phyloP scores from a whole-genome alignment of 192 early-diverging fungal genomes.

The Phycomyces blakesleeanus region DNA sequence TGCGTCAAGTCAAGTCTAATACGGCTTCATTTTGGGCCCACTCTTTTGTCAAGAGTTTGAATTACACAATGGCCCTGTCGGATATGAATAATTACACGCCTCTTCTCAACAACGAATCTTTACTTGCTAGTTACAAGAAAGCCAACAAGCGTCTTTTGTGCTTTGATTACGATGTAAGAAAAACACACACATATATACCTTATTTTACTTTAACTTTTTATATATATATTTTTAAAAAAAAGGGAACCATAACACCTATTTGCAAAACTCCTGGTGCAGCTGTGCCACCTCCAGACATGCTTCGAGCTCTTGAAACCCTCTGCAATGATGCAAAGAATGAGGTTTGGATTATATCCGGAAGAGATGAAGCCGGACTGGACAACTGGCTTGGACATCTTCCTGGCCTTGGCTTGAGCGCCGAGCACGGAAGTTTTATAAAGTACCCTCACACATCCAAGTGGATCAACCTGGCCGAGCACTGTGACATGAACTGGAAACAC shows the following conservation, averaged over 20 bases:
- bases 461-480: slow-evolving; percentile 65
- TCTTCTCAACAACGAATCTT: slow-evolving; percentile 29
- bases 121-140: slow-evolving; percentile 60
- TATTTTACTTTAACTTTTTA: slow-evolving; percentile 10
- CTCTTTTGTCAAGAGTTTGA: slow-evolving; percentile 78
- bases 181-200: no score
- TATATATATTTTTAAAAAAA: not conserved
- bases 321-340: slow-evolving; percentile 75
- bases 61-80: slow-evolving; percentile 43
- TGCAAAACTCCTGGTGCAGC: slow-evolving; percentile 84
- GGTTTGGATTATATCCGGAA: slow-evolving; percentile 89
- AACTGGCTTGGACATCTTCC: slow-evolving; percentile 79
- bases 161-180: slow-evolving; percentile 91
- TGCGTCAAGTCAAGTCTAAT: slow-evolving; percentile 73
- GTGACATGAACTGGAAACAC: slow-evolving; percentile 90
- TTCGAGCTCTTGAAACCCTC: slow-evolving; percentile 65
- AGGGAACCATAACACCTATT: slow-evolving; percentile 96
- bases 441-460: slow-evolving; percentile 68
- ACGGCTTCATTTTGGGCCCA: slow-evolving; percentile 91
- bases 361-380: slow-evolving; percentile 84
- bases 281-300: slow-evolving; percentile 80
- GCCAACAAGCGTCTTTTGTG: slow-evolving; percentile 80
- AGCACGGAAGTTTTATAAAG: slow-evolving; percentile 96
- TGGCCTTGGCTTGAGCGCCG: slow-evolving; percentile 82
- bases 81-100: slow-evolving; percentile 44